phyloP scores from a whole-genome alignment of 2,329 filamentous ascomycete species.

The Aspergillus tanneri region DNA sequence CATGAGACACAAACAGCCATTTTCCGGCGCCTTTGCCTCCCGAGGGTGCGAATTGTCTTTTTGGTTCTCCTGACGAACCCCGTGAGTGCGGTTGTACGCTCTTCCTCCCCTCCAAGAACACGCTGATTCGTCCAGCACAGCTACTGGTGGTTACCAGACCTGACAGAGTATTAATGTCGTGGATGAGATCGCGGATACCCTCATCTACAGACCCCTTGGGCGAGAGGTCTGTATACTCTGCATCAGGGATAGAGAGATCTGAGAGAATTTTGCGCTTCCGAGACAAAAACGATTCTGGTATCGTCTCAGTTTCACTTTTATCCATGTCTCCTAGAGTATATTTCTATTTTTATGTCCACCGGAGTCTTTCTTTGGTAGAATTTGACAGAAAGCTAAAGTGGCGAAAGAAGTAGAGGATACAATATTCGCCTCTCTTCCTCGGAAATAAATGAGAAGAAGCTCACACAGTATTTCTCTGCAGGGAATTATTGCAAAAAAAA shows the following conservation, averaged over 20 bases:
- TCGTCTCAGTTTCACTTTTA: constrained; percentile 5
- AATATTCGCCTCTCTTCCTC: neutral
- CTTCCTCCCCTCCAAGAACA: constrained; percentile 79
- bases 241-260: constrained; percentile 66
- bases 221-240: constrained; percentile 76
- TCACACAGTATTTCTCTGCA: too few relatives aligned
- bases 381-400: neutral
- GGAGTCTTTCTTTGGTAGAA: neutral
- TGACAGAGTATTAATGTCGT: constrained; percentile 69
- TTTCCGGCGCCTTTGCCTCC: constrained; percentile 82
- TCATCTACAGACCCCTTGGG: constrained; percentile 86
- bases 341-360: constrained; percentile 2
- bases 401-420: neutral
- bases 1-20: constrained; percentile 89
- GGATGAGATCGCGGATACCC: constrained; percentile 73
- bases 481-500: neutral
- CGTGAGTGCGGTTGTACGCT: constrained; percentile 26
- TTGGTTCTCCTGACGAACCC: constrained; percentile 12
- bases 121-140: constrained; percentile 81
- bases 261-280: constrained; percentile 73
- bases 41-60: constrained; percentile 55
- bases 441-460: neutral
- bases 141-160: constrained; percentile 90
- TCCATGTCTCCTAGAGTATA: constrained; percentile 11
- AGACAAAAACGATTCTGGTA: constrained; percentile 48